Base-by-base conservation (phyloP, 2,329 filamentous ascomycete genomes). In the Akanthomyces muscarius region DNA sequence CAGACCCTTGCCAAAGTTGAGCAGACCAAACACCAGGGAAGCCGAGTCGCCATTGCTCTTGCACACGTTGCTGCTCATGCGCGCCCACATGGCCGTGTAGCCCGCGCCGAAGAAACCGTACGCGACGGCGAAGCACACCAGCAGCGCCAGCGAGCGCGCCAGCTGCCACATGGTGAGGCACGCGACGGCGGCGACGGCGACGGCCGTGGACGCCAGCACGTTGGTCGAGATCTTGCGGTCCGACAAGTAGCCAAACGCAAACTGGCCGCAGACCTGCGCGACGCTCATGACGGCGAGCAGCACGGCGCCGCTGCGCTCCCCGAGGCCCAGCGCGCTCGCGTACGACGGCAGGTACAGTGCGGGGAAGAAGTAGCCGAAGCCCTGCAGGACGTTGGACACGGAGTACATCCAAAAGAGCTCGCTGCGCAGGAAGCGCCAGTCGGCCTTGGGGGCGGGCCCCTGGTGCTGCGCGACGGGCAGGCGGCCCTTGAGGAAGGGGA, bases 141-240 rank as follows among this genome's bases (percentile, higher is more conserved):
- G 73, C 1, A 80, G 66, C 0, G 74, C 75, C 2, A 82, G 70
- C 0, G 77, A 74, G 4, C 75, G 74, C 8, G 78, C 77, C 11
- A 83, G 66, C 4, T 82, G 81, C 84, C 84, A 86, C 10, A 85
- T 71, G 0, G 82, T 71, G 41, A 86, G 75, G 0, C 77, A 77
- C 0, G 81, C 77, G 1, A 80, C 65, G 0, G 78, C 78, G 0
- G 83, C 80, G 13, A 78, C 73, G 2, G 79, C 45, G 1, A 77
- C 78, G 1, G 79, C 83, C 2, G 80, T 72, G 16, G 74, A 72
- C 0, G 64, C 63, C 5, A 71, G 64, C 10, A 67, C 5, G 38
- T 61, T 65, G 5, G 68, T 57, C 1, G 66, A 63, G 0, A 67
- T 21, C 2, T 73, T 78, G 41, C 76, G 75, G 66, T 85, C 81